Base-by-base conservation (phyloP, 2,329 filamentous ascomycete species). In the Elsinoe arachidis region DNA sequence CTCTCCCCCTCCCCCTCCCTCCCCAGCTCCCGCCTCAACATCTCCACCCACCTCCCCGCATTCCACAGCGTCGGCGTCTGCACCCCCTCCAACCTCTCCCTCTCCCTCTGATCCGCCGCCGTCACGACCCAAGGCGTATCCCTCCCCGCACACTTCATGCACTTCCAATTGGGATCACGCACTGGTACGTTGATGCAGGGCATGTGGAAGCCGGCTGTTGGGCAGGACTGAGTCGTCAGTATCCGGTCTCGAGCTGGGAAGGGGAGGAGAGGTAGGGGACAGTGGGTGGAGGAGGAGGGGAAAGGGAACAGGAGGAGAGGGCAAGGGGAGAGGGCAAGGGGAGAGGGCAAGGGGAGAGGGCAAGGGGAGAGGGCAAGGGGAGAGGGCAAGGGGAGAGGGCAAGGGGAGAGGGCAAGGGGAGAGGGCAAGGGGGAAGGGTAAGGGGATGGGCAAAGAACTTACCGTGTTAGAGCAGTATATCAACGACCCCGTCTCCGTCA, bases 381-480 rank as follows among this genome's bases (percentile, higher is more conserved):
- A 3, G 38, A 19, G n/a, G 9, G 6, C 3, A 9, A 15, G 19
- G 15, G n/a, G 3, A 17, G n/a, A n/a, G n/a, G 23, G 23, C 3
- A 21, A 23, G 3, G 15, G 9, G 9, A 3, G 38, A 19, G n/a
- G 9, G 6, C 3, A 9, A 15, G 19, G 15, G n/a, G 3, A 17
- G n/a, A n/a, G n/a, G 23, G 23, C 3, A 21, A 23, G 3, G 15
- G 9, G 9, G 9, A 14, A 19, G n/a, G 9, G 6, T 3, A 9
- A 15, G 19, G 15, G n/a, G 3, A 17, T 10, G n/a, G 17, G 39
- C 3, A 30, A 30, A 9, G 17, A 11, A 61, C 62, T 61, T 56
- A 62, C 62, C 15, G 46, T 51, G 35, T 66, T 63, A 1, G 61
- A 59, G 44, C 66, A 68, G 11, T 51, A 57, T 17, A 67, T 61